Evolutionary conservation across 2,329 filamentous ascomycete genomes (phyloP), one percentile per base, ranked within the genome.

Genomic region (Fusarium odoratissimum): DNA sequence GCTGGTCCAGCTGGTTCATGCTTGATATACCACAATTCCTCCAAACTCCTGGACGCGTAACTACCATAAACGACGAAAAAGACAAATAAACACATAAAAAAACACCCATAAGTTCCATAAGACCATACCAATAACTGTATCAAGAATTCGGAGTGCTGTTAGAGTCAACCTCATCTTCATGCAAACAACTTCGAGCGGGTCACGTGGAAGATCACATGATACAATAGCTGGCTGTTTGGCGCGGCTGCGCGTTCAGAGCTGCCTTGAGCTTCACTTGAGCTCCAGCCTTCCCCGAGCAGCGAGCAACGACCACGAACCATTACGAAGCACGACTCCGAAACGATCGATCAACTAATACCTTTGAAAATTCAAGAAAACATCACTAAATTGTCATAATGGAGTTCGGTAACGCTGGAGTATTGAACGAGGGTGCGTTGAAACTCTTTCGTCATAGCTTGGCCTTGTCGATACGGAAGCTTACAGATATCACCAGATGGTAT

Each of bases 401-500:
- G 80, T 91, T 91, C 77, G 88, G 89, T 67, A 88, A 83, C 70
- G 87, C 87, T 76, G 90, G 90, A 79, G 86, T 86, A 77, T 81
- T 92, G 77, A 91, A 88, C 76, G 89, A 91, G 86, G 90, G 90
- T 91, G 82, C 75, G 80, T 76, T 56, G 54, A 49, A 72, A 67
- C 72, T 72, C 58, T 70, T 72, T 71, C 67, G 70, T 71, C 68
- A 75, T 75, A 68, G 67, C 54, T 59, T 68, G 60, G 63, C 60
- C 63, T 60, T 35, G 57, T 63, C 42, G 66, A 64, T 46, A 64
- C 60, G 59, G 74, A 69, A 75, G 73, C 77, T 78, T 60, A 77
- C 68, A 35, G 45, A 62, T 58, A 58, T 48, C 42, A 61, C 52
- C 79, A 98, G 96, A 99, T 95, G 96, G 96, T 82, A 98, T 99